A percentile compares a stretch with the other conserved stretches of the same genome.
These are phyloP conservation scores for Pleurotus djamor DNA, from an alignment of 768 basidiomycete species.

Conservation along the genomic window DNA sequence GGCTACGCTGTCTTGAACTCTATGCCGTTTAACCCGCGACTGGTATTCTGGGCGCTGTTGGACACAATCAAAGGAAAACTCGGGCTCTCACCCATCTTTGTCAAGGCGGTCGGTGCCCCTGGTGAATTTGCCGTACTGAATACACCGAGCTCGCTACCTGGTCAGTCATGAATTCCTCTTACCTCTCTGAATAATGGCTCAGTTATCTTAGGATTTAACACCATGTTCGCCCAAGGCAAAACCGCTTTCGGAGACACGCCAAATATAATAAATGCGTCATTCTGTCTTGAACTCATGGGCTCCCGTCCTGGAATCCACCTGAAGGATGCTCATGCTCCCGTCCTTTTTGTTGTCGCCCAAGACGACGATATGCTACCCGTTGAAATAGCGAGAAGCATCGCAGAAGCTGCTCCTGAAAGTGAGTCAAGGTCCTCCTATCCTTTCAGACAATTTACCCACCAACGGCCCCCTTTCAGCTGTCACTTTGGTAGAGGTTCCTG, in stretches of 20 bases:
- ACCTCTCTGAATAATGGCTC: background rate
- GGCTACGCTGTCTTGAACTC: constrained; percentile 10
- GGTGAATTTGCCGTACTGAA: constrained; percentile 13
- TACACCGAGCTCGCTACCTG: constrained; percentile 6
- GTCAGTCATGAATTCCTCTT: background rate
- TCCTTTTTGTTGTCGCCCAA: constrained; percentile 14
- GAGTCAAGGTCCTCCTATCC: background rate
- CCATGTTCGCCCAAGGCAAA: constrained; percentile 15
- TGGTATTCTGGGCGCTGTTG: constrained; percentile 15
- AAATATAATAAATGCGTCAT: constrained; percentile 14
- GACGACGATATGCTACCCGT: constrained; percentile 18
- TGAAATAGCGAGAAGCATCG: constrained; percentile 11
- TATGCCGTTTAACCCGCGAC: constrained; percentile 10
- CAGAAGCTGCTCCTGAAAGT: constrained; percentile 13
- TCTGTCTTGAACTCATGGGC: constrained; percentile 14
- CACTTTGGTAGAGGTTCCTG: constrained; percentile 12
- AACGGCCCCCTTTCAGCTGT: constrained; percentile 10
- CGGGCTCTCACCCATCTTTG: constrained; percentile 12
- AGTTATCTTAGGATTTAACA: constrained; percentile 9
- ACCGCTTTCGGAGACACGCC: constrained; percentile 11
- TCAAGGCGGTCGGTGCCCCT: constrained; percentile 15
- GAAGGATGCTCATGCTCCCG: constrained; percentile 13
- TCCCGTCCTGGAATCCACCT: constrained; percentile 13
- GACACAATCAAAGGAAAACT: constrained; percentile 12
- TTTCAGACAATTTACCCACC: background rate